Percentiles rank a stretch among this genome's conserved stretches.
phyloP scores from a whole-genome alignment of 2,329 filamentous ascomycete species.

The Sarocladiaceae sp. region DNA sequence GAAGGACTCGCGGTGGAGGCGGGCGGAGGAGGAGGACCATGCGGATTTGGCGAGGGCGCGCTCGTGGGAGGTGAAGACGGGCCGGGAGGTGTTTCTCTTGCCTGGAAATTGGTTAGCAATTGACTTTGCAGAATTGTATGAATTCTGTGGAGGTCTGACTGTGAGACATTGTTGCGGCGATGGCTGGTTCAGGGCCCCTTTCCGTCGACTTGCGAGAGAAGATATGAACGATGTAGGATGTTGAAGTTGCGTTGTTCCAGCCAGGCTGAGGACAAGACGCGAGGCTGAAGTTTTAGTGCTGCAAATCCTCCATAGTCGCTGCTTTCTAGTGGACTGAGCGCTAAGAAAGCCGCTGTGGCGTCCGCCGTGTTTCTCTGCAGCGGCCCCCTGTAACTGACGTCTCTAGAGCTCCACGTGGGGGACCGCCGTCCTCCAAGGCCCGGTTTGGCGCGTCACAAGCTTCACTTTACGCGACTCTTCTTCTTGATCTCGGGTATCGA shows the following conservation, averaged over 20 bases:
- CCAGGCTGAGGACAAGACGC: too few species aligned
- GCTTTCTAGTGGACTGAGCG: background rate
- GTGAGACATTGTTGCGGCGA: constrained; percentile 36
- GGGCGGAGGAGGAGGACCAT: constrained; percentile 79
- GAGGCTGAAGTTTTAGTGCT: background rate
- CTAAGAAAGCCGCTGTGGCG: background rate
- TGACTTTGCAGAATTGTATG: background rate
- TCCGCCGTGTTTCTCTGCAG: background rate
- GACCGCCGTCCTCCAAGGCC: too few species aligned
- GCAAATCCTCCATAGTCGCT: too few species aligned
- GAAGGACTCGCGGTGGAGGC: constrained; percentile 83
- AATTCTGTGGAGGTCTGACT: constrained; percentile 30
- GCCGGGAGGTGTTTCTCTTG: constrained; percentile 85
- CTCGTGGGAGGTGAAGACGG: constrained; percentile 92
- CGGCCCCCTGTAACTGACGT: background rate
- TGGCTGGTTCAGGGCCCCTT: background rate
- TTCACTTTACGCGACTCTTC: constrained; percentile 2
- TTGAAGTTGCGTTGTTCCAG: too few species aligned
- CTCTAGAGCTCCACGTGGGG: background rate
- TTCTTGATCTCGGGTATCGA: background rate
- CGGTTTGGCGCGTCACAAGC: background rate
- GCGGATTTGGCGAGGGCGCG: constrained; percentile 71
- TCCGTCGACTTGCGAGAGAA: background rate
- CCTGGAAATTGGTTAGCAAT: constrained; percentile 30
- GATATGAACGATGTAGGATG: background rate